Conservation (phyloP, 208 protist species). For the Trypanosoma grayi region DNA sequence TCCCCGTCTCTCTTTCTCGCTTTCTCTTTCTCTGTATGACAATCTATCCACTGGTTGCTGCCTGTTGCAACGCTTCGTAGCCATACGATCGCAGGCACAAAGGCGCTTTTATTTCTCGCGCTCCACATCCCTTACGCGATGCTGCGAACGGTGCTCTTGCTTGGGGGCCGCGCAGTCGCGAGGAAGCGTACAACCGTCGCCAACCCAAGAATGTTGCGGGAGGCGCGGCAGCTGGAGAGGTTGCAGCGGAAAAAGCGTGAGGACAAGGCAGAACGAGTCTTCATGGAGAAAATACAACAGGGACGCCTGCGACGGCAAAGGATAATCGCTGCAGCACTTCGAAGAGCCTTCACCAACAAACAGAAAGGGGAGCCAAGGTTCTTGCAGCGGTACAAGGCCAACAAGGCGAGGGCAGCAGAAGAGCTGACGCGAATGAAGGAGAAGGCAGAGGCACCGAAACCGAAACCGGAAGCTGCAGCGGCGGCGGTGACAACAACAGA, state of each 20-base stretch:
- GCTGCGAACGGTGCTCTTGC: conserved; percentile 14
- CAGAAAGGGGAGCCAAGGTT: conserved; percentile 16
- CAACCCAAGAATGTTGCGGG: not conserved
- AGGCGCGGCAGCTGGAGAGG: not conserved
- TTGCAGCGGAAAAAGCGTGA: conserved; percentile 4
- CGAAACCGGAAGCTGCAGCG: no score
- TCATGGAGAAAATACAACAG: conserved; percentile 21
- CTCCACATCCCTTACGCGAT: not conserved
- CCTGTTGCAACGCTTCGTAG: no score
- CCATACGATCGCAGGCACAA: no score
- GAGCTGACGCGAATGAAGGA: conserved; percentile 25
- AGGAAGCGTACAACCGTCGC: not conserved
- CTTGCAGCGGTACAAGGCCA: conserved; percentile 21
- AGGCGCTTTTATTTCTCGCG: not conserved
- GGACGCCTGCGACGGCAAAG: conserved; percentile 11
- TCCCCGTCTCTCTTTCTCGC: no score
- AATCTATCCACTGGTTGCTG: no score
- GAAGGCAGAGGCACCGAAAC: no score
- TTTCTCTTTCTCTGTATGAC: no score
- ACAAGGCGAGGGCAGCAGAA: conserved; percentile 21
- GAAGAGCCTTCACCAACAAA: conserved; percentile 3
- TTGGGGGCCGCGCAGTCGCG: not conserved
- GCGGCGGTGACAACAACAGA: not conserved
- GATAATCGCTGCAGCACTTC: conserved; percentile 18
- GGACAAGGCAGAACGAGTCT: conserved; percentile 27